These are phyloP conservation scores for Panicum miliaceum DNA, from an alignment of 176 grass and related monocot species.

Conservation along the genomic window DNA sequence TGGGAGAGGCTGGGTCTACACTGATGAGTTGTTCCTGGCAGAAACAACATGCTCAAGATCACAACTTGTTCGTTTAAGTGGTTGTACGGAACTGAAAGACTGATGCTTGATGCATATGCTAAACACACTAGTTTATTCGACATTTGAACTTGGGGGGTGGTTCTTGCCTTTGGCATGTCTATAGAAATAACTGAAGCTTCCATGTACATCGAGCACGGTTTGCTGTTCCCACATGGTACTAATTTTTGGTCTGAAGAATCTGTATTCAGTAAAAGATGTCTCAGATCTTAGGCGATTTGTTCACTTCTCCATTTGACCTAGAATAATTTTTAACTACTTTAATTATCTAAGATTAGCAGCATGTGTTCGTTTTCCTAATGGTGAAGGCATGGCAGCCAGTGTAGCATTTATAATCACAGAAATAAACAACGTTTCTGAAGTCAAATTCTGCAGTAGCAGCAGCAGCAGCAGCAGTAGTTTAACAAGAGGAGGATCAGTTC, in stretches of 20 bases:
- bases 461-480: not conserved
- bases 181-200: not conserved
- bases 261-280: not conserved
- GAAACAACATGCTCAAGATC: not conserved
- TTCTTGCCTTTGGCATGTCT: not conserved
- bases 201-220: constrained; percentile 32
- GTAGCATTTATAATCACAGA: not conserved
- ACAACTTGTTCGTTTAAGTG: constrained; percentile 4
- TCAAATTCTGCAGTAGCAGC: constrained; percentile 24
- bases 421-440: not conserved
- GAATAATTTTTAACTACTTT: not conserved
- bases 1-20: not conserved
- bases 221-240: constrained; percentile 42
- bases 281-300: constrained; percentile 13
- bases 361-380: constrained; percentile 39
- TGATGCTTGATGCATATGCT: not conserved
- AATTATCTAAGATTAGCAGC: not conserved
- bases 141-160: not conserved
- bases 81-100: not conserved
- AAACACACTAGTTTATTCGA: not conserved
- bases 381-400: not conserved
- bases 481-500: not conserved
- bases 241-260: constrained; percentile 27
- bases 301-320: constrained; percentile 27
- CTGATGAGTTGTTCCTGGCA: constrained; percentile 19